A percentile compares a stretch with the other conserved stretches of the same genome.
These are phyloP conservation scores for Rhododendron kiyosumense DNA, from an alignment of 148 eudicot species.

Conservation along the genomic window DNA sequence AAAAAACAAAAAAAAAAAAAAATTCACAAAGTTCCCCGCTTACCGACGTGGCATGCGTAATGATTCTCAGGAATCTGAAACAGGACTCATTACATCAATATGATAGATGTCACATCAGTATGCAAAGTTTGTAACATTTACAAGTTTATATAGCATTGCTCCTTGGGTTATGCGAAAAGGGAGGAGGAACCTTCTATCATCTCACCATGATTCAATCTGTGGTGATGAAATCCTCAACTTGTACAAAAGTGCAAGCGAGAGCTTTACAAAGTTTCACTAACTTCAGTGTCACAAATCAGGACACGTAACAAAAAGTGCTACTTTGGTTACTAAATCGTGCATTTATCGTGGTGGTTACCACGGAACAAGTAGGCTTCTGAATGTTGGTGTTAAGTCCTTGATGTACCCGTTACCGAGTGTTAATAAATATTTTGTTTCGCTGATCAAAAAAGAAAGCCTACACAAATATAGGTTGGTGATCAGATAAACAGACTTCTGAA, in stretches of 20 bases:
- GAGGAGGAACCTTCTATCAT: neutral
- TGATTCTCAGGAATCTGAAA: neutral
- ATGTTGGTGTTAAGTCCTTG: no score
- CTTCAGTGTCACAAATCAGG: neutral
- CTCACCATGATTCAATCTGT: slow-evolving; percentile 2
- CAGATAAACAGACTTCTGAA: no score
- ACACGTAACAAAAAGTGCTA: neutral
- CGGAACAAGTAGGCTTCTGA: no score
- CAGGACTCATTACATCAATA: neutral
- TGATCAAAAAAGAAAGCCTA: neutral
- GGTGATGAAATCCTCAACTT: neutral
- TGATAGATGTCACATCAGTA: neutral
- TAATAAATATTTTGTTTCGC: no score
- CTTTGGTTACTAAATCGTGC: neutral
- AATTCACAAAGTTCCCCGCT: neutral
- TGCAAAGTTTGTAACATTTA: neutral
- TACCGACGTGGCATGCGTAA: neutral
- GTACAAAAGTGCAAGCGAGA: neutral
- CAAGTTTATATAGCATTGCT: neutral
- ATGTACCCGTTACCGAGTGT: no score
- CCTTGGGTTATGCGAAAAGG: neutral
- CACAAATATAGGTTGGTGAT: neutral
- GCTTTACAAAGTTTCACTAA: neutral
- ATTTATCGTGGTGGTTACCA: neutral
- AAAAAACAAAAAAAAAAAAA: neutral